Conservation (phyloP, 2,329 filamentous ascomycete genomes). For the Colletotrichum gigasporum region DNA sequence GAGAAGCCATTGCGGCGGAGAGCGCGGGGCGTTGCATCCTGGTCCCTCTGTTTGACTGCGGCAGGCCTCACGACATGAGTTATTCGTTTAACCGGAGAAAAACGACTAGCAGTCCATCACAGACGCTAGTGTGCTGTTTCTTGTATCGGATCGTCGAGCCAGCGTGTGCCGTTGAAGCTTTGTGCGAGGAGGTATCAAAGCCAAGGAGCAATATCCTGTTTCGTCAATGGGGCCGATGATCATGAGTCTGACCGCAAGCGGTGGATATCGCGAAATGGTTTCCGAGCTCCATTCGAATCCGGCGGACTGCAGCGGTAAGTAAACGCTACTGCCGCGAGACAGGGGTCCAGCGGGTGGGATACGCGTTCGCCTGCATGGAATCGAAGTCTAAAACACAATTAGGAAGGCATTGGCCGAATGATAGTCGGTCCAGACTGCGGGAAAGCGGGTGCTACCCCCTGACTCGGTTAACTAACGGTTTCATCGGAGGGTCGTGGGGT, state of each 20-base stretch:
- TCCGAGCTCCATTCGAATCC: background rate
- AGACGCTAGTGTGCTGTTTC: background rate
- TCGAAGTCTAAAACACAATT: background rate
- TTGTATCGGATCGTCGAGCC: background rate
- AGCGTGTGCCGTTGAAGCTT: conserved; percentile 3
- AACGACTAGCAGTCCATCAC: too few relatives aligned
- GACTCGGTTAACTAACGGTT: conserved; percentile 6
- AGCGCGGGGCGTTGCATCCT: too few relatives aligned
- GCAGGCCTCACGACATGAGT: too few relatives aligned
- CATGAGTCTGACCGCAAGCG: background rate
- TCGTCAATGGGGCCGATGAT: background rate
- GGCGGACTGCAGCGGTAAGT: background rate
- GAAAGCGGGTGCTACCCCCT: conserved; percentile 6
- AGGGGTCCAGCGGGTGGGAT: background rate
- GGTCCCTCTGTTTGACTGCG: too few relatives aligned
- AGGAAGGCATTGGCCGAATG: background rate
- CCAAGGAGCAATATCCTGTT: background rate
- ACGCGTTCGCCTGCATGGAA: too few relatives aligned
- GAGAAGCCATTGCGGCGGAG: background rate
- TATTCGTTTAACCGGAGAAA: too few relatives aligned
- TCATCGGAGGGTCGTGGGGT: background rate
- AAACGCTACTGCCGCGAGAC: background rate
- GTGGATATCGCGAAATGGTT: too few relatives aligned
- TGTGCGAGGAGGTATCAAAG: background rate
- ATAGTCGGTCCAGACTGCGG: background rate